Base-by-base conservation (phyloP, 805 yeast genomes). In the Brettanomyces custersianus region DNA sequence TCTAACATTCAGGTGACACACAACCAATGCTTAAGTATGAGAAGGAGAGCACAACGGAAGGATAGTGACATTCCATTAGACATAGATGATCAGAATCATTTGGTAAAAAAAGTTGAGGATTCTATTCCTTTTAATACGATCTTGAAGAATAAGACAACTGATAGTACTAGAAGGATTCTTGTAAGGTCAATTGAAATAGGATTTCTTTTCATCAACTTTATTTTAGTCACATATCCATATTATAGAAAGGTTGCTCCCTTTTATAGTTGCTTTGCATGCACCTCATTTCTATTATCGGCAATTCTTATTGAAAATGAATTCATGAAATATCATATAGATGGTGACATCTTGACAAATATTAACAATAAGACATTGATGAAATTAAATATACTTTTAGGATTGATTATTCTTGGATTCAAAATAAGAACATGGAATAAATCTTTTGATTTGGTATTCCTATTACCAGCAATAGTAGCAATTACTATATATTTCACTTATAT, bases 171-270 rank as follows among this genome's bases (percentile, higher is more conserved):
- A 1, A 31, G 44, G 15, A 33, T 17, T 6, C 8, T 45, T 5
- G 36, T 52, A 16, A 42, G 43, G 24, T 16, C 38, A 1, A 32
- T 44, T 20, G 53, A 53, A 22, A 16, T 37, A 3, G 4, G 36
- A 4, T 37, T 52, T 11, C 20, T 56, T 4, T 8, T 49, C 1
- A 17, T 55, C 15, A 57, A 57, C 26, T 37, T 51, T 6, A 9
- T 52, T 9, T 40, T 57, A 6, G 42, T 59, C 6, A 50, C 52
- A 1, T 13, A 44, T 3, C 59, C 61, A 5, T 40, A 44, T 31
- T 59, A 57, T 23, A 45, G 61, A 20, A 39, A 29, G 5, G 48
- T 46, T 6, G 48, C 53, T 34, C 33, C 54, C 3, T 10, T 52
- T 3, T 29, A 45, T 36, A 56, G 60, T 33, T 45, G 44, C 12